Evolutionary conservation across 2,329 filamentous ascomycete genomes (phyloP).

Genomic region (Aspergillus fructus): DNA sequence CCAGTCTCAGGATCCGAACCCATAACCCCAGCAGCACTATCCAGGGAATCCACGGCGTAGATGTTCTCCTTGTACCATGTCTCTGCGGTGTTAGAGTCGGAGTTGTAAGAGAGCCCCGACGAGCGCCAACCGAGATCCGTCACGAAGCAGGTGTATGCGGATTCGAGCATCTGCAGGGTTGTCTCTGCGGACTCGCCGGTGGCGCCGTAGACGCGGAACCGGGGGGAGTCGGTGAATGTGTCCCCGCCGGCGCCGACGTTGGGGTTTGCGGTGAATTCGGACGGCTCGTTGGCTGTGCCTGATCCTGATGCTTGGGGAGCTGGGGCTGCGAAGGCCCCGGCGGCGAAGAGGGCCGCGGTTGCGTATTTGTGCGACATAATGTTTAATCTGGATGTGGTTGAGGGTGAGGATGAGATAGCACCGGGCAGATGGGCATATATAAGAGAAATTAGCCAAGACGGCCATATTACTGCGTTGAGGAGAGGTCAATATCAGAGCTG

Average conservation of each 20-base stretch:
- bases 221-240: slow-evolving; percentile 10
- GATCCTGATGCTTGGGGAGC: neutral
- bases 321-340: neutral
- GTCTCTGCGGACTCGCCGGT: neutral
- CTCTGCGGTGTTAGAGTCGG: neutral
- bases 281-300: neutral
- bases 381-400: no score
- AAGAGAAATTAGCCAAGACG: no score
- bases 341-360: neutral
- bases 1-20: neutral
- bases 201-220: slow-evolving; percentile 13
- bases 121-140: slow-evolving; percentile 7
- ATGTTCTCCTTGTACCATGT: slow-evolving; percentile 14
- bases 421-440: no score
- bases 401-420: no score
- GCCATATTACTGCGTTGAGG: no score
- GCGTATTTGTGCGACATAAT: neutral
- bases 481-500: no score
- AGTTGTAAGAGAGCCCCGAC: slow-evolving; percentile 3
- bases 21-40: slow-evolving; percentile 8
- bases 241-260: slow-evolving; percentile 8
- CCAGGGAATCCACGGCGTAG: slow-evolving; percentile 1
- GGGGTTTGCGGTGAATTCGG: slow-evolving; percentile 11
- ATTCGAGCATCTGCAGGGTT: slow-evolving; percentile 11
- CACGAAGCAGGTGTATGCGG: slow-evolving; percentile 13